A percentile compares a stretch with the other conserved stretches of the same genome.
These are phyloP conservation scores for Cystoderma amianthinum DNA, from an alignment of 768 basidiomycete species.

Conservation along the genomic window DNA sequence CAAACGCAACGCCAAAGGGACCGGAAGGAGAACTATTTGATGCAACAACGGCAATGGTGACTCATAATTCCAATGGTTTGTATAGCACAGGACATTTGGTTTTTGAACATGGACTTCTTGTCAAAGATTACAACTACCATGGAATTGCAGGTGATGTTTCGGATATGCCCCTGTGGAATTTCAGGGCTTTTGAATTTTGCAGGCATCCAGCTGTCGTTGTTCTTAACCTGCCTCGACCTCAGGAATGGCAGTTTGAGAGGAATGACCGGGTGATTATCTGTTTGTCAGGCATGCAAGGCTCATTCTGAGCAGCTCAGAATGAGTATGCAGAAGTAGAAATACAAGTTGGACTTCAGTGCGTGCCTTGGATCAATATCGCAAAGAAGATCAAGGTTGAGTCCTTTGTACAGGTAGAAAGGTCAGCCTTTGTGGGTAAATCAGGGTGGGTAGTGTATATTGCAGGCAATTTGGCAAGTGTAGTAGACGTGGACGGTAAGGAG, in stretches of 20 bases:
- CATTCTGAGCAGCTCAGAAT: no score
- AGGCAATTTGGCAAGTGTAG: no score
- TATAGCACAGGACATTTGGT: slow-evolving; percentile 2
- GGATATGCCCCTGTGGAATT: slow-evolving; percentile 3
- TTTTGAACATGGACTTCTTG: slow-evolving; percentile 7
- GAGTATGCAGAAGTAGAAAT: no score
- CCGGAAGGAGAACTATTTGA: slow-evolving; percentile 5
- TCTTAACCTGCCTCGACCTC: slow-evolving; percentile 3
- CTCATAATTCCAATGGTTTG: background rate
- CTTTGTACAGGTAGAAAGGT: no score
- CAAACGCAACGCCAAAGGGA: background rate
- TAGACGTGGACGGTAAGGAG: no score
- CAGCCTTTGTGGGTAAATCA: no score
- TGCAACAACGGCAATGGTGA: background rate
- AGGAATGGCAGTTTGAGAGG: slow-evolving; percentile 6
- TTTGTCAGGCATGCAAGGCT: background rate
- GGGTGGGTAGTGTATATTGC: no score
- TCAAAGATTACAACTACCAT: slow-evolving; percentile 4
- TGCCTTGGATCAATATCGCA: no score
- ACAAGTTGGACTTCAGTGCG: no score
- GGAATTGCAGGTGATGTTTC: background rate
- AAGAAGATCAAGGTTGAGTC: no score
- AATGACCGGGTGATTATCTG: background rate
- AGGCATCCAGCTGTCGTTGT: slow-evolving; percentile 3
- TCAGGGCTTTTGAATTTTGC: slow-evolving; percentile 1